Conservation (phyloP, 1,139 yeast species). For the Sugiyamaella grinbergsii region DNA sequence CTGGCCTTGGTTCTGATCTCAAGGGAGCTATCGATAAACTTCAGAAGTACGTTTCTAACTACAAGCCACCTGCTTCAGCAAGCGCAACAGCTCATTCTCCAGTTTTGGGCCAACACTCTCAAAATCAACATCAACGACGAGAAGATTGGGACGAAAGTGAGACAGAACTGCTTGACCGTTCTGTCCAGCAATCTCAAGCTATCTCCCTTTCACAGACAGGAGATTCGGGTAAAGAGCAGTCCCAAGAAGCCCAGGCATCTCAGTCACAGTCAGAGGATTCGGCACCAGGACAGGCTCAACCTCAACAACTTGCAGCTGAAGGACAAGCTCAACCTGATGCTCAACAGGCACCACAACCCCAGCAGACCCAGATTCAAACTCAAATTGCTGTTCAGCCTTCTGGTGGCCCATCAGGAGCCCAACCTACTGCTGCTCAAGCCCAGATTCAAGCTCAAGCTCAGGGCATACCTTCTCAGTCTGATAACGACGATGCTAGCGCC, state of each 20-base stretch:
- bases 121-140: not conserved
- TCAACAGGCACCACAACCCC: too few species aligned
- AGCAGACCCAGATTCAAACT: not conserved
- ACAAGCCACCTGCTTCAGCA: slow-evolving; percentile 9
- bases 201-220: not conserved
- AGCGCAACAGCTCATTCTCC: not conserved
- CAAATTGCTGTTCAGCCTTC: slow-evolving; percentile 1
- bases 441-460: slow-evolving; percentile 2
- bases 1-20: slow-evolving; percentile 1
- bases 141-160: not conserved
- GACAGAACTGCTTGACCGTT: not conserved
- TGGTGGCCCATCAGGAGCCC: not conserved
- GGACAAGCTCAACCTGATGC: not conserved
- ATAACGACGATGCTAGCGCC: not conserved
- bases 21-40: not conserved
- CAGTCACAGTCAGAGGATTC: not conserved
- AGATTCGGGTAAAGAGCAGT: not conserved
- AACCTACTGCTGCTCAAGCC: slow-evolving; percentile 1
- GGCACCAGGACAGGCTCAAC: not conserved
- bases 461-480: slow-evolving; percentile 2
- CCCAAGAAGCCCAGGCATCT: not conserved
- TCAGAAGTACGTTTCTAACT: slow-evolving; percentile 3
- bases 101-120: too few species aligned
- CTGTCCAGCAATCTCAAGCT: not conserved
- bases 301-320: not conserved